Percentiles rank a stretch among this genome's conserved stretches.
These are phyloP conservation scores for Trichoderma sp. DNA, from an alignment of 2,329 filamentous ascomycete species.

Conservation along the genomic window DNA sequence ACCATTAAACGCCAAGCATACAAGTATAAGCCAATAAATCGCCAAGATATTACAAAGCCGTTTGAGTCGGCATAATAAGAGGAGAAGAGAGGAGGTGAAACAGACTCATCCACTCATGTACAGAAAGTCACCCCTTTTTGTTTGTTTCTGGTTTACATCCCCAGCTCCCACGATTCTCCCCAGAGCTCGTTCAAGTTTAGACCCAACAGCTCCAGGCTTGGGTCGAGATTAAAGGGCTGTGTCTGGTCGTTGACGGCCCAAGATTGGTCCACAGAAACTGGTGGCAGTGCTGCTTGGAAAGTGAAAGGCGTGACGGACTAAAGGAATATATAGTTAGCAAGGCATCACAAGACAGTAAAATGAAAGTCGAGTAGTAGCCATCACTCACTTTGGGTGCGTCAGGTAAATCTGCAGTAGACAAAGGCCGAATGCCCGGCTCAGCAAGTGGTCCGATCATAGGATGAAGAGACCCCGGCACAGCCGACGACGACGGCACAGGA, in stretches of 20 bases:
- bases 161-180: constrained; percentile 52
- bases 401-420: constrained; percentile 39
- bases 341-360: not conserved
- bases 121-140: not conserved
- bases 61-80: not conserved
- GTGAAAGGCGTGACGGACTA: constrained; percentile 48
- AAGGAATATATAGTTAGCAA: not conserved
- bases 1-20: constrained; percentile 21
- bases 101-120: not conserved
- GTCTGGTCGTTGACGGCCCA: constrained; percentile 40
- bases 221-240: constrained; percentile 53
- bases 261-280: constrained; percentile 40
- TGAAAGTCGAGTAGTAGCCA: constrained; percentile 26
- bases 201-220: constrained; percentile 55
- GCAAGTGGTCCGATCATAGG: constrained; percentile 27
- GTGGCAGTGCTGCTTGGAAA: constrained; percentile 40
- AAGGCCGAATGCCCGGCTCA: constrained; percentile 33
- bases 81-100: not conserved
- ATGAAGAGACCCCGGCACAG: constrained; percentile 31
- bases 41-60: not conserved
- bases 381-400: constrained; percentile 45
- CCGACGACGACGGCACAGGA: constrained; percentile 37
- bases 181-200: constrained; percentile 58
- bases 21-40: not conserved
- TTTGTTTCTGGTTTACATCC: constrained; percentile 28